Base-by-base conservation (phyloP, 768 basidiomycete genomes). In the Clitopilus hobsonii region DNA sequence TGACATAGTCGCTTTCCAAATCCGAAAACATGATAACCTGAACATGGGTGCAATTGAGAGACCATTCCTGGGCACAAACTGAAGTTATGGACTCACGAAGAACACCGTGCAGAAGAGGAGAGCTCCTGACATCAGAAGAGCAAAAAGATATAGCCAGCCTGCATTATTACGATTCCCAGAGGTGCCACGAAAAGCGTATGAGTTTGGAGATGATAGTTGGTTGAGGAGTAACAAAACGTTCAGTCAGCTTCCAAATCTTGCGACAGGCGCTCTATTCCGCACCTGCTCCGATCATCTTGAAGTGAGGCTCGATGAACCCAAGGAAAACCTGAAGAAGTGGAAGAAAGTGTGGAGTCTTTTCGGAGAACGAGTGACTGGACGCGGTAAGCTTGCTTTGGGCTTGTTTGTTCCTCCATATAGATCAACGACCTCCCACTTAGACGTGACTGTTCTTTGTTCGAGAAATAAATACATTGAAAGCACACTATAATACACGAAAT, bases 1-100 rank as follows among this genome's bases (percentile, higher is more conserved):
- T 99, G 80, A 98, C 96, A 77, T 98, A 98, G 81, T 97, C 94
- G 79, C 94, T 96, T 76, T 98, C 96, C 68, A 98, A 77, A 76
- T 98, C 97, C 38, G 94, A 97, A 80, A 98, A 98, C 96, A 98
- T 98, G 79, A 99, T 98, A 66, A 99, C 98, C 96, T 98, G 63
- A 49, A 23, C 26, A 26, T 14, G 13, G 13, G 2, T 14, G 32
- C 4, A 10, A n/a, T 36, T 10, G 32, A 14, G 32, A 36, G 32
- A n/a, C n/a, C 2, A 36, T 36, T 11, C 4, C 13, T 36, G 13
- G n/a, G 6, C 7, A 7, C 29, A 6, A 14, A 7, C 29, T 7
- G 16, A 16, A 25, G 13, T n/a, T 27, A 6, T 16, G 18, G 47
- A 88, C 93, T 73, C 65, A 98, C 96, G 74, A 96, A 99, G 81